A percentile compares a stretch with the other conserved stretches of the same genome.
These are phyloP conservation scores for Tilletia caries DNA, from an alignment of 1,284 basidiomycete species.

Conservation along the genomic window DNA sequence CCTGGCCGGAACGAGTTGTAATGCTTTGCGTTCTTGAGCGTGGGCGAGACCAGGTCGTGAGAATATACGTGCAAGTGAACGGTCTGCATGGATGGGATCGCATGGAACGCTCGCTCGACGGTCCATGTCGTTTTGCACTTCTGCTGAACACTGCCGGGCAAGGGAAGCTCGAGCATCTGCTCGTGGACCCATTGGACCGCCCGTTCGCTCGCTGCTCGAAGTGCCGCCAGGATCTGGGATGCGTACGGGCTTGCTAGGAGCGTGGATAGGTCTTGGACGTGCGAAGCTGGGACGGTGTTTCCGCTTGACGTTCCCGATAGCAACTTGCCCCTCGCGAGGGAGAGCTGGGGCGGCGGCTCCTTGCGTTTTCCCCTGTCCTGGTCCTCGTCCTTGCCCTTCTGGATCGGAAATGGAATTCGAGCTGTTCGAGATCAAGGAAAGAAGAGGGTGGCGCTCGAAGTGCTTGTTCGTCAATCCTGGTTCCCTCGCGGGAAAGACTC, in stretches of 20 bases:
- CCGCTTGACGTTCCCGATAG: slow-evolving; percentile 24
- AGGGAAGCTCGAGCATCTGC: slow-evolving; percentile 68
- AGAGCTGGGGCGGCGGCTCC: slow-evolving; percentile 12
- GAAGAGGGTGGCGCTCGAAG: too few species aligned
- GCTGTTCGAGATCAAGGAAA: slow-evolving; percentile 11
- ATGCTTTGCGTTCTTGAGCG: slow-evolving; percentile 79
- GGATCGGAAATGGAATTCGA: slow-evolving; percentile 25
- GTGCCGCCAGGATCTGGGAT: slow-evolving; percentile 26
- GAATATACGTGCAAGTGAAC: slow-evolving; percentile 65
- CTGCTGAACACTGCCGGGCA: slow-evolving; percentile 26
- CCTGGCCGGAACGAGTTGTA: slow-evolving; percentile 89
- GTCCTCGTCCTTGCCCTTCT: neutral
- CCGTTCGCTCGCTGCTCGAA: slow-evolving; percentile 27
- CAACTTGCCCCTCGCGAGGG: slow-evolving; percentile 29
- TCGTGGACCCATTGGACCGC: slow-evolving; percentile 62
- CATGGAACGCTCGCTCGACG: slow-evolving; percentile 72
- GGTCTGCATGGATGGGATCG: slow-evolving; percentile 62
- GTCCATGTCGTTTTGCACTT: slow-evolving; percentile 30
- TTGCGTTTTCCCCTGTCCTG: neutral
- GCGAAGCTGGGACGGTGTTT: slow-evolving; percentile 28
- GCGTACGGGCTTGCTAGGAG: slow-evolving; percentile 39
- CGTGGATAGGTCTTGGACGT: slow-evolving; percentile 30
- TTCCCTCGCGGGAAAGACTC: neutral
- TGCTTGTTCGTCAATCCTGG: too few species aligned
- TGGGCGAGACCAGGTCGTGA: slow-evolving; percentile 69